These are phyloP conservation scores for Eucalyptus regnans DNA, from an alignment of 345 rosid species.

Conservation along the genomic window DNA sequence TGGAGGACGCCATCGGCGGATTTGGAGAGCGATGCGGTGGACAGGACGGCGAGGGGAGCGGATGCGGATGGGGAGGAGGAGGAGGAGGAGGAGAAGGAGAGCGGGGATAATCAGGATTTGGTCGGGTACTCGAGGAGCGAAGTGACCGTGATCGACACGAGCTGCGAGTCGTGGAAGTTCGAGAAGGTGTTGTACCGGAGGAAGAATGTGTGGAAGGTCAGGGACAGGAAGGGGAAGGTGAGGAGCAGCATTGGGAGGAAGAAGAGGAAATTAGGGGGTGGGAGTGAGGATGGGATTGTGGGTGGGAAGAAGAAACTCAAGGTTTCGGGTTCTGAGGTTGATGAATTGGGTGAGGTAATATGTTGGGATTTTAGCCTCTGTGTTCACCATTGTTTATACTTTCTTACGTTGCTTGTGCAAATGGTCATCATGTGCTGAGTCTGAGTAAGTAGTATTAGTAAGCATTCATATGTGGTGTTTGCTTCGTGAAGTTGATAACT, in stretches of 20 bases:
- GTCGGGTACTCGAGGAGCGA: slow-evolving; percentile 84
- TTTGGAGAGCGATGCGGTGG: slow-evolving; percentile 15
- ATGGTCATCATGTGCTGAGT: neutral
- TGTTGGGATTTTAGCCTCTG: neutral
- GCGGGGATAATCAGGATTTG: slow-evolving; percentile 39
- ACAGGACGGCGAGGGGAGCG: slow-evolving; percentile 4
- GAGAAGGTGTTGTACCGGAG: slow-evolving; percentile 72
- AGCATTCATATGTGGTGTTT: neutral
- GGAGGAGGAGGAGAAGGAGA: slow-evolving; percentile 7
- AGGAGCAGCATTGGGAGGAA: slow-evolving; percentile 35
- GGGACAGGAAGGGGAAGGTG: slow-evolving; percentile 70
- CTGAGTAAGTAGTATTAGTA: neutral
- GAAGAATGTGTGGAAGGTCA: slow-evolving; percentile 78
- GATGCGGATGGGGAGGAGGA: neutral
- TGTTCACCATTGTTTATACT: neutral
- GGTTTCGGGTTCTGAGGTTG: neutral
- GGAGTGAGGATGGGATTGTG: neutral
- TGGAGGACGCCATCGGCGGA: neutral
- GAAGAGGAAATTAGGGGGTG: slow-evolving; percentile 29
- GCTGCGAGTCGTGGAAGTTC: slow-evolving; percentile 68
- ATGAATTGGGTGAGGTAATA: neutral
- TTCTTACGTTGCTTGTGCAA: neutral
- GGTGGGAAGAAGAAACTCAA: slow-evolving; percentile 25
- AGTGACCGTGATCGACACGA: slow-evolving; percentile 89
- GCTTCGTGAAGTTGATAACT: neutral